A percentile compares a stretch with the other conserved stretches of the same genome.
These are phyloP conservation scores for Coccinonectria pachysandricola DNA, from an alignment of 2,329 filamentous ascomycete species.

Conservation along the genomic window DNA sequence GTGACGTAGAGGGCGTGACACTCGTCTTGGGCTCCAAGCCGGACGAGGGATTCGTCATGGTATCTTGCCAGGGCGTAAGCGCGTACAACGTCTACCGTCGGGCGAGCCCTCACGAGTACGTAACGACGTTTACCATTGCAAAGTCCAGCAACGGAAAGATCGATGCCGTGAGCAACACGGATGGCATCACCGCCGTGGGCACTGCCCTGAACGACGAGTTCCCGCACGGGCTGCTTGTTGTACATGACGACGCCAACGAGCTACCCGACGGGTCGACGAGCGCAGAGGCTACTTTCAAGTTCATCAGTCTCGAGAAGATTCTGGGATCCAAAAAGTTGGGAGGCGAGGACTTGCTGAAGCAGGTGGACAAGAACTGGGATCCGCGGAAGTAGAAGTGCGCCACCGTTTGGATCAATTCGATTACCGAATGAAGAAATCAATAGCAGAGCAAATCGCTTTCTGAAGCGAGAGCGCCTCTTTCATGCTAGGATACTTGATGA, in stretches of 20 bases:
- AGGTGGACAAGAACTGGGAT: slow-evolving; percentile 30
- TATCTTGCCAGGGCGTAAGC: slow-evolving; percentile 42
- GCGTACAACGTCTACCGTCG: slow-evolving; percentile 41
- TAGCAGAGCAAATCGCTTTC: neutral
- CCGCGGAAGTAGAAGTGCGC: slow-evolving; percentile 24
- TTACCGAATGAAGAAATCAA: neutral
- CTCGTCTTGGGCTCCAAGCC: slow-evolving; percentile 35
- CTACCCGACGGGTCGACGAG: slow-evolving; percentile 34
- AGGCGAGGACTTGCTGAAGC: slow-evolving; percentile 19
- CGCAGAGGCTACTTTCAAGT: slow-evolving; percentile 39
- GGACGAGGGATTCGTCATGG: slow-evolving; percentile 37
- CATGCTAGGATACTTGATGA: no score
- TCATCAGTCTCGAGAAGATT: slow-evolving; percentile 33
- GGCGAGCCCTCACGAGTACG: slow-evolving; percentile 36
- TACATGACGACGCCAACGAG: slow-evolving; percentile 45
- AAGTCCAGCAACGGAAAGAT: slow-evolving; percentile 30
- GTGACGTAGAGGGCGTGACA: slow-evolving; percentile 44
- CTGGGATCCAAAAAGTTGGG: slow-evolving; percentile 21
- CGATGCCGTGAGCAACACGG: slow-evolving; percentile 43
- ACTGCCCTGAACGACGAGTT: slow-evolving; percentile 31
- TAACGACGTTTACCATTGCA: slow-evolving; percentile 37
- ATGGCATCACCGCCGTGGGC: slow-evolving; percentile 38
- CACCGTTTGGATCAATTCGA: neutral
- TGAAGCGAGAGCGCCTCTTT: no score
- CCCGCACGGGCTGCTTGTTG: slow-evolving; percentile 35